These are phyloP conservation scores for Ettlia oleoabundans DNA, from an alignment of 139 green algal genomes.

Conservation along the genomic window DNA sequence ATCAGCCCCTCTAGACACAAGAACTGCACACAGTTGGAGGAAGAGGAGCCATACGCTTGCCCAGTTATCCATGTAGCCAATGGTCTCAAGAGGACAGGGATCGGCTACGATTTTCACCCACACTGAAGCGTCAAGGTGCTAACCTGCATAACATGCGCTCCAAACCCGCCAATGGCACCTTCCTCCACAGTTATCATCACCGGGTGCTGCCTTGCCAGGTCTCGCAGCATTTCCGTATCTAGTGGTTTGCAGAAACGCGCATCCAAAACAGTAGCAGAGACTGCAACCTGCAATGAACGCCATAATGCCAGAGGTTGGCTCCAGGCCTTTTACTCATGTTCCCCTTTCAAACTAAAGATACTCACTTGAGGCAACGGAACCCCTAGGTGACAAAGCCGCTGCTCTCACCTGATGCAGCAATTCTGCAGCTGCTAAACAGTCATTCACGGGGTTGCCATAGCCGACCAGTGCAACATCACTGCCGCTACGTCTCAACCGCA, in stretches of 20 bases:
- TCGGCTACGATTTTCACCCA: too few species aligned
- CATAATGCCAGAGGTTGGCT: too few species aligned
- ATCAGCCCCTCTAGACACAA: constrained; percentile 89
- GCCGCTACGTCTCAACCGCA: constrained; percentile 81
- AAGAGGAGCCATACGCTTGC: background rate
- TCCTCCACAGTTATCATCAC: constrained; percentile 98
- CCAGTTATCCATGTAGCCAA: too few species aligned
- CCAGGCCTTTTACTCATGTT: too few species aligned
- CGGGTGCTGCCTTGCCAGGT: constrained; percentile 83
- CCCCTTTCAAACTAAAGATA: too few species aligned
- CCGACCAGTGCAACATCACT: constrained; percentile 92
- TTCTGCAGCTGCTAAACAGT: constrained; percentile 87
- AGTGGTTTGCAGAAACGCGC: constrained; percentile 99
- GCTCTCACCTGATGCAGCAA: constrained; percentile 69
- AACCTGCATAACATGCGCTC: constrained; percentile 88
- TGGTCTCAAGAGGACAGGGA: too few species aligned
- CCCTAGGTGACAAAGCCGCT: too few species aligned
- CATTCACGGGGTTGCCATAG: constrained; percentile 90
- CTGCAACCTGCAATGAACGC: constrained; percentile 55
- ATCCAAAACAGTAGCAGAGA: constrained; percentile 92
- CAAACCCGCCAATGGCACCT: constrained; percentile 96
- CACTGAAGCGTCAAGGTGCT: too few species aligned
- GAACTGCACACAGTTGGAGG: constrained; percentile 62
- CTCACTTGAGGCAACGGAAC: too few species aligned
- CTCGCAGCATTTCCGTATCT: constrained; percentile 80